These are phyloP conservation scores for Effrenium voratum DNA, from an alignment of 73 alveolate genomes.

Conservation along the genomic window DNA sequence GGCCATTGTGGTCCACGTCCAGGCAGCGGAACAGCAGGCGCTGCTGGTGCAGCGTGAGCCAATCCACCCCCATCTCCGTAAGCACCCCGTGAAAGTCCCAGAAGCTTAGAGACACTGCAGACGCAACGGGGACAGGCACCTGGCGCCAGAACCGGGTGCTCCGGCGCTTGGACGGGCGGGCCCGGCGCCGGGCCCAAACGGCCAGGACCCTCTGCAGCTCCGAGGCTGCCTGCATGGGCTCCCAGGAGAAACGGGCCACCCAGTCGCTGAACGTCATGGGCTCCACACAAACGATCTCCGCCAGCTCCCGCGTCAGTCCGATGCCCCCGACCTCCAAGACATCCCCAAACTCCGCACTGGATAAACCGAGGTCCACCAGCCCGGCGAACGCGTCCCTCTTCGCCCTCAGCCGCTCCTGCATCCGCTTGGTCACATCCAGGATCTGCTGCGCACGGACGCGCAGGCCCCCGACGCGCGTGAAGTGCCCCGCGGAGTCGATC, in stretches of 20 bases:
- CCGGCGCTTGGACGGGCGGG: not conserved
- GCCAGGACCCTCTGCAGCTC: conserved; percentile 69
- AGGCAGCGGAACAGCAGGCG: conserved; percentile 54
- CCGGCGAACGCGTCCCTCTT: conserved; percentile 27
- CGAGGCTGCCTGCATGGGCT: conserved; percentile 72
- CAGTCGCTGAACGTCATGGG: conserved; percentile 54
- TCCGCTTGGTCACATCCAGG: conserved; percentile 12
- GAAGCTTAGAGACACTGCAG: no score
- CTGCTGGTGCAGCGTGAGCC: conserved; percentile 67
- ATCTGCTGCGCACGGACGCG: not conserved
- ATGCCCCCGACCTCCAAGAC: not conserved
- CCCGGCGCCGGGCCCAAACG: conserved; percentile 61
- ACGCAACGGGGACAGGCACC: no score
- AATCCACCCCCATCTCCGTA: conserved; percentile 65
- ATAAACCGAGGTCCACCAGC: not conserved
- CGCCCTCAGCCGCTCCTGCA: conserved; percentile 6
- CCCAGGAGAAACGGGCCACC: conserved; percentile 72
- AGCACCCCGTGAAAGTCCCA: conserved; percentile 72
- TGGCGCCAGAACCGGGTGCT: no score
- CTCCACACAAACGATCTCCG: not conserved
- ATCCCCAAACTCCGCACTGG: conserved; percentile 41
- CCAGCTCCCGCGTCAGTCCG: conserved; percentile 60
- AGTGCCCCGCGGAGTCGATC: conserved; percentile 79
- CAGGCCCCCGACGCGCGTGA: conserved; percentile 18
- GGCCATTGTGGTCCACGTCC: conserved; percentile 75